These are phyloP conservation scores for Aegilops bicornis DNA, from an alignment of 176 grass and related monocot species.

Conservation along the genomic window DNA sequence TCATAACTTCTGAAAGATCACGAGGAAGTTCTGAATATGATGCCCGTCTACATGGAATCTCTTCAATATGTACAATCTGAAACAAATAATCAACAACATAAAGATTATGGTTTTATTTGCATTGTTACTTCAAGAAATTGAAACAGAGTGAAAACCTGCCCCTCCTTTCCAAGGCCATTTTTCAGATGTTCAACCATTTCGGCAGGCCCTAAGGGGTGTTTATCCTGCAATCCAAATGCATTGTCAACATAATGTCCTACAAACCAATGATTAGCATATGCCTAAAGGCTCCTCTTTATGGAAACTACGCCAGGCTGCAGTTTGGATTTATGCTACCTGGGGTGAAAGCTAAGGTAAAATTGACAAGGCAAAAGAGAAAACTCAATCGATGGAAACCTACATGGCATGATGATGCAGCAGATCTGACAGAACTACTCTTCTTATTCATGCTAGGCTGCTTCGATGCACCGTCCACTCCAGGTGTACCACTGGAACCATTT, in stretches of 20 bases:
- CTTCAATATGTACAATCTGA: conserved; percentile 80
- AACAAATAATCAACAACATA: conserved; percentile 23
- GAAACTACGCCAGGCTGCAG: not conserved
- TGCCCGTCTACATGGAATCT: conserved; percentile 61
- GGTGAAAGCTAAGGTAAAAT: conserved; percentile 24
- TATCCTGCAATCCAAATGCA: conserved; percentile 44
- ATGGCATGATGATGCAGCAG: conserved; percentile 42
- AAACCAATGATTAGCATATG: not conserved
- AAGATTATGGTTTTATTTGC: not conserved
- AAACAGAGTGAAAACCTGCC: conserved; percentile 60
- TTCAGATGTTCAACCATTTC: conserved; percentile 95
- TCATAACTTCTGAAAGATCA: conserved; percentile 58
- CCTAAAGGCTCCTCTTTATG: not conserved
- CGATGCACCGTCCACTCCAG: conserved; percentile 29
- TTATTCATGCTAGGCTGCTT: conserved; percentile 27
- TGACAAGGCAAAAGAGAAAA: not conserved
- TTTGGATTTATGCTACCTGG: not conserved
- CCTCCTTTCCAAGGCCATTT: conserved; percentile 63
- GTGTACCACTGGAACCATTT: conserved; percentile 23
- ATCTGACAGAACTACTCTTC: conserved; percentile 41
- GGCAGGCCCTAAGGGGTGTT: conserved; percentile 52
- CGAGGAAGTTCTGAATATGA: conserved; percentile 59
- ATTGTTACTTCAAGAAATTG: not conserved
- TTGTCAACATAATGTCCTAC: not conserved
- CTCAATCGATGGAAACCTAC: conserved; percentile 38